phyloP scores from a whole-genome alignment of 2,329 filamentous ascomycete genomes.

The Pyricularia sp. region DNA sequence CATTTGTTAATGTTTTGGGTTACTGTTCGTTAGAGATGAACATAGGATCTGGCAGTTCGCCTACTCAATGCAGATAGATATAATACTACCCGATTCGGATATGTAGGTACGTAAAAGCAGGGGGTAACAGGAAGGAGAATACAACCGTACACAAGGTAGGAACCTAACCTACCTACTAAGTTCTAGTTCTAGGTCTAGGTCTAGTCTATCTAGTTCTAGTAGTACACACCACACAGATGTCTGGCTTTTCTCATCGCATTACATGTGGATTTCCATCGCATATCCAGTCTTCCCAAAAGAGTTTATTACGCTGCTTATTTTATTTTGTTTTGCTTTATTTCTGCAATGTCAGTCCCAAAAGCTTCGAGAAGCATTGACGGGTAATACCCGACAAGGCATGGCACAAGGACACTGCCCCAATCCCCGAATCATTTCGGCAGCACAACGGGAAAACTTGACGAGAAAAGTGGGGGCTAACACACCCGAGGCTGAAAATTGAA shows the following conservation, averaged over 20 bases:
- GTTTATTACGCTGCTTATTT: neutral
- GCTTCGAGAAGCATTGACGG: constrained; percentile 1
- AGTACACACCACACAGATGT: no score
- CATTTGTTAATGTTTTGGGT: no score
- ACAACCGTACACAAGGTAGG: no score
- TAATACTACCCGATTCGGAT: no score
- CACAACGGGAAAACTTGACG: neutral
- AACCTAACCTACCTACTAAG: no score
- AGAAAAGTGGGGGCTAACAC: neutral
- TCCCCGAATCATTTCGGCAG: neutral
- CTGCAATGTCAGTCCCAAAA: neutral
- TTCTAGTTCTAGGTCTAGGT: no score
- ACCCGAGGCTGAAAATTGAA: neutral
- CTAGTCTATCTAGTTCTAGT: no score
- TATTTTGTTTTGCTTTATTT: neutral
- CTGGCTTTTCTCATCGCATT: no score
- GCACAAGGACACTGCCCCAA: neutral
- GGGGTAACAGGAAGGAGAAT: no score
- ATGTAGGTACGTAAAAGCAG: no score
- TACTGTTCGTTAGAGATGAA: neutral
- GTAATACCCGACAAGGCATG: neutral
- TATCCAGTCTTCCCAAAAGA: neutral
- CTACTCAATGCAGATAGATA: no score
- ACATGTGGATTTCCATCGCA: no score
- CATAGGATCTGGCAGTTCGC: neutral